Percentiles rank a stretch among this genome's conserved stretches.
phyloP scores from a whole-genome alignment of 768 basidiomycete species.

The Strobilomyces echinocephalus region DNA sequence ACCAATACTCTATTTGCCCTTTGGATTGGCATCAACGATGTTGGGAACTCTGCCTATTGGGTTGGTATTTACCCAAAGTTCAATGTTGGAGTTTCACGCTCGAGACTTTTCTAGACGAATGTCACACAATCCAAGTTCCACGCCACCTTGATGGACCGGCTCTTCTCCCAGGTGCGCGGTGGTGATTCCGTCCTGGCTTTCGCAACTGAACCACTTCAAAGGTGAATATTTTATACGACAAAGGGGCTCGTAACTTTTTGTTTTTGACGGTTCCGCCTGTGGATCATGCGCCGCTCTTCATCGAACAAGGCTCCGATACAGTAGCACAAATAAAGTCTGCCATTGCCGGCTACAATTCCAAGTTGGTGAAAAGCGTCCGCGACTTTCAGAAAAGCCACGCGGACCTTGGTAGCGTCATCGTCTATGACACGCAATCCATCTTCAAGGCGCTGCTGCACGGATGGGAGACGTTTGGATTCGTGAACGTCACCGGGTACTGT shows the following conservation, averaged over 20 bases:
- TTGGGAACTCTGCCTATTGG: constrained; percentile 25
- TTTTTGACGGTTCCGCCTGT: constrained; percentile 60
- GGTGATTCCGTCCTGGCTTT: background rate
- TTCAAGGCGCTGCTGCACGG: constrained; percentile 57
- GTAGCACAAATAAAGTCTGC: constrained; percentile 29
- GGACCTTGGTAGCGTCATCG: constrained; percentile 40
- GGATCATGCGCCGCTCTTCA: constrained; percentile 52
- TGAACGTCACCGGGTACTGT: constrained; percentile 56
- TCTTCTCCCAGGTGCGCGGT: constrained; percentile 26
- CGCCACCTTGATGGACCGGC: constrained; percentile 19
- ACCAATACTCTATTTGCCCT: constrained; percentile 56
- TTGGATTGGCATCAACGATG: constrained; percentile 73
- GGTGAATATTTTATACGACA: constrained; percentile 20
- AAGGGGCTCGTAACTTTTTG: constrained; percentile 57
- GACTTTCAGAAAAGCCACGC: constrained; percentile 39
- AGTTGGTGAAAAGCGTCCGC: constrained; percentile 36
- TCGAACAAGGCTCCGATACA: constrained; percentile 32
- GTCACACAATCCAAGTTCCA: constrained; percentile 22
- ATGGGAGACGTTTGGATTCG: constrained; percentile 49
- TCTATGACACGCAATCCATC: constrained; percentile 54
- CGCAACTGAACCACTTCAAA: background rate
- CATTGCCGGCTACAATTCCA: constrained; percentile 48
- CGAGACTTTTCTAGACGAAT: constrained; percentile 17
- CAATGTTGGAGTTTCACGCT: background rate
- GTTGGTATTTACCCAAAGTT: constrained; percentile 7